Conservation (phyloP, 169 alveolate species). For the Plasmodium billcollinsi region DNA sequence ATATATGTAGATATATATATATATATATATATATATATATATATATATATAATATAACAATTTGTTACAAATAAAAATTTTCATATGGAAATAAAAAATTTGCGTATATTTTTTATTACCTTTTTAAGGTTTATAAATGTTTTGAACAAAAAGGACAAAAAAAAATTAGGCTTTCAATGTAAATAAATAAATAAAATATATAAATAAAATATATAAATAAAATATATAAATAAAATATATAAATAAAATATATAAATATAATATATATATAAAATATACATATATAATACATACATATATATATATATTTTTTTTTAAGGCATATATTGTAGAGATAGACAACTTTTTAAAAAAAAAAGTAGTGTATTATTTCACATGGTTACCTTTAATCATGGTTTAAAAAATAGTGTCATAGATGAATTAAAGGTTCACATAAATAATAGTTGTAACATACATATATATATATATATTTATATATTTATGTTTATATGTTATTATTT, state of each 20-base stretch:
- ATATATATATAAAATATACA: constrained; percentile 2
- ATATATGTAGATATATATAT: constrained; percentile 4
- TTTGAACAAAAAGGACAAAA: constrained; percentile 60
- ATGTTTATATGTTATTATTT: neutral
- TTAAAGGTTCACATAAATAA: constrained; percentile 23
- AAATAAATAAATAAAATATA: constrained; percentile 15
- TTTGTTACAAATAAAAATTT: no score
- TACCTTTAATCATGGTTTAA: constrained; percentile 67
- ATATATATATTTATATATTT: neutral
- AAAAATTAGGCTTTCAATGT: constrained; percentile 67
- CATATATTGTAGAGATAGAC: constrained; percentile 68
- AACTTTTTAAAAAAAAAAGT: constrained; percentile 49
- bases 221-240: no score
- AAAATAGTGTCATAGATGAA: constrained; percentile 55
- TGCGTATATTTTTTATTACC: neutral
- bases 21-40: constrained; percentile 2
- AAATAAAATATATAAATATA: no score
- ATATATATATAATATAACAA: constrained; percentile 2
- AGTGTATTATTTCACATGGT: constrained; percentile 70
- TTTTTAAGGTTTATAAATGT: constrained; percentile 53
- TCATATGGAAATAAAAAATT: neutral
- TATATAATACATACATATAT: neutral
- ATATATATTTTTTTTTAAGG: constrained; percentile 28
- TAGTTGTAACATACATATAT: neutral
- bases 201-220: no score